Evolutionary conservation across 2,329 filamentous ascomycete species (phyloP).

Genomic region (Ascochyta lentis): DNA sequence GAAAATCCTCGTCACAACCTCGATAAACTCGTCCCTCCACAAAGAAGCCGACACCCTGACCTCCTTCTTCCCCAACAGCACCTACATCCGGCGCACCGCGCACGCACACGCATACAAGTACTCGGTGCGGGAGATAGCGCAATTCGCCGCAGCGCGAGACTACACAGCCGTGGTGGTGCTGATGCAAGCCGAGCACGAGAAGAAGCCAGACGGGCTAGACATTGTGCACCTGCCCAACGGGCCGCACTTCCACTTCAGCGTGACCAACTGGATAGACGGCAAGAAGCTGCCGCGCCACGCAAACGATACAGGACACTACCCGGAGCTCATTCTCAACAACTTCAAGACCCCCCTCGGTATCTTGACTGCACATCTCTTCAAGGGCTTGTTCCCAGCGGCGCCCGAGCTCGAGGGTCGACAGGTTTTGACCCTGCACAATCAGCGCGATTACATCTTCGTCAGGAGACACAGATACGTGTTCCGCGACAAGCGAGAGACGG

Average conservation of each 20-base stretch:
- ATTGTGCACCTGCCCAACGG: slow-evolving; percentile 84
- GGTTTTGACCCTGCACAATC: slow-evolving; percentile 91
- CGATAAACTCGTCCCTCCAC: slow-evolving; percentile 87
- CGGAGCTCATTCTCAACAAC: slow-evolving; percentile 89
- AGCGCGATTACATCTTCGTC: slow-evolving; percentile 95
- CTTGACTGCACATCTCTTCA: slow-evolving; percentile 82
- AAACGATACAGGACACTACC: slow-evolving; percentile 85
- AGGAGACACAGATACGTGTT: slow-evolving; percentile 91
- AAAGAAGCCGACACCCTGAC: slow-evolving; percentile 79
- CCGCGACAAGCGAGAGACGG: slow-evolving; percentile 82
- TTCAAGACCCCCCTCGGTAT: slow-evolving; percentile 93
- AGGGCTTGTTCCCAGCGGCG: slow-evolving; percentile 76
- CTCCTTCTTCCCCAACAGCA: slow-evolving; percentile 78
- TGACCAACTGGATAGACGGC: slow-evolving; percentile 89
- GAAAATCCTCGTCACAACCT: slow-evolving; percentile 92
- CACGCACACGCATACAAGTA: slow-evolving; percentile 91
- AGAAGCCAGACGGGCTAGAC: slow-evolving; percentile 81
- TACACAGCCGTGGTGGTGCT: slow-evolving; percentile 86
- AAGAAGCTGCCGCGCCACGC: slow-evolving; percentile 88
- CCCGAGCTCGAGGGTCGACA: slow-evolving; percentile 87
- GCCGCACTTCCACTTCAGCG: slow-evolving; percentile 90
- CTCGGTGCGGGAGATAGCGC: slow-evolving; percentile 86
- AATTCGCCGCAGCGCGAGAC: slow-evolving; percentile 80
- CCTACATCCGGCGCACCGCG: slow-evolving; percentile 83
- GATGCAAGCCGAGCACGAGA: slow-evolving; percentile 77